Evolutionary conservation across 1,139 yeast species (phyloP).

Genomic region (Nakaseomyces glabratus): DNA sequence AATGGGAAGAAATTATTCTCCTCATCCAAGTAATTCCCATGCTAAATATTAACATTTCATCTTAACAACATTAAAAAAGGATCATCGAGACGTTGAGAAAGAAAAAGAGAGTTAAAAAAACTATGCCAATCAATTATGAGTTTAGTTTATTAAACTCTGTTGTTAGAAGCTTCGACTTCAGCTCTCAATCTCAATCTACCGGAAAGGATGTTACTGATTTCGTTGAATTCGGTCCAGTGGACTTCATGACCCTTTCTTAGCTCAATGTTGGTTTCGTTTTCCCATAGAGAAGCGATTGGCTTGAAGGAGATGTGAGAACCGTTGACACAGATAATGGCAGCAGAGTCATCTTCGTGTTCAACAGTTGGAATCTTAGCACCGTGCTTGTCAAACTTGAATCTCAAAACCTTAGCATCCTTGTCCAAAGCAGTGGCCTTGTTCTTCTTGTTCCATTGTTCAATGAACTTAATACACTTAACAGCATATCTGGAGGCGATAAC

Average conservation of each 20-base stretch:
- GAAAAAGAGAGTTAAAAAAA: too few species aligned
- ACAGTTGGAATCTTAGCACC: constrained; percentile 36
- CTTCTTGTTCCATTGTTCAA: constrained; percentile 47
- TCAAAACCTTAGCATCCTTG: constrained; percentile 31
- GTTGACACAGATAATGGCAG: constrained; percentile 62
- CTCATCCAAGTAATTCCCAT: too few species aligned
- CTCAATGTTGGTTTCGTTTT: constrained; percentile 47
- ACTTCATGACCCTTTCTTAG: constrained; percentile 58
- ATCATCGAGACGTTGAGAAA: too few species aligned
- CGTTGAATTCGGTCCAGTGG: constrained; percentile 58
- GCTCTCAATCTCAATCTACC: constrained; percentile 50
- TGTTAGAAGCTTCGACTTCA: constrained; percentile 25
- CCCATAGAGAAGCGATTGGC: constrained; percentile 46
- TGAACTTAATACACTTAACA: constrained; percentile 75
- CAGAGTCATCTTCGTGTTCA: constrained; percentile 36
- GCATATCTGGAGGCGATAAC: constrained; percentile 87
- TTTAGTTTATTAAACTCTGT: too few species aligned
- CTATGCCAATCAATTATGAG: too few species aligned
- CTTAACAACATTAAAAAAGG: too few species aligned
- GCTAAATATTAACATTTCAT: too few species aligned
- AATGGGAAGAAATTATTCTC: too few species aligned
- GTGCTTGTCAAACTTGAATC: constrained; percentile 34
- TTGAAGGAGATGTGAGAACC: constrained; percentile 55
- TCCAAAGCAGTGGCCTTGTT: constrained; percentile 30
- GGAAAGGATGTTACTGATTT: constrained; percentile 58